Evolutionary conservation across 371 early-diverging fungal species (phyloP), one percentile per base, ranked within the genome.

Genomic region (Actinomucor elegans): DNA sequence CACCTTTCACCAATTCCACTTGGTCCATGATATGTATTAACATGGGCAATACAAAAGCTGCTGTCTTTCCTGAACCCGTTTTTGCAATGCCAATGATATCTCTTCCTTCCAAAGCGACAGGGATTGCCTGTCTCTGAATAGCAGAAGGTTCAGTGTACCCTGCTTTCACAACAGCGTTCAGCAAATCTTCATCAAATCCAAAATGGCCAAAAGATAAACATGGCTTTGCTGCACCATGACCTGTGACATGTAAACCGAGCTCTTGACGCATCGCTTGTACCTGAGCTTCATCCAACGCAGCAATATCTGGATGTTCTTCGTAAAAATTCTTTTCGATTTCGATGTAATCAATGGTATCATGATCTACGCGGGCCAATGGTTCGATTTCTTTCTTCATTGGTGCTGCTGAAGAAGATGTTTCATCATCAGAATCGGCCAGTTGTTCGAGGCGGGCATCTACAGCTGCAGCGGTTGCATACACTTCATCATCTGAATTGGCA

Each of bases 51-150:
- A 89, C 73, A 64, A 84, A 89, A 0, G 89, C 89, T 0, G 86
- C 82, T 4, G 91, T 89, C 59, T 91, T 89, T 20, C 88, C 91
- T 2, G 85, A 84, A 12, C 93, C 94, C 15, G 93, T 94, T 54
- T 89, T 89, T 24, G 97, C 97, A 61, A 95, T 89, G 14, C 93
- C 92, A 42, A 97, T 81, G 31, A 98, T 79, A 65, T 95, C 93
- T 42, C 91, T 79, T 15, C 88, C 87, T 26, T 85, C 76, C 21
- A 91, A 58, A 18, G 90, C 87, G n/a, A 88, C 79, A 14, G 96
- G 93, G 7, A 86, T 77, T 0, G 85, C 76, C 48, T 93, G 91
- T 52, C 74, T 75, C 52, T 95, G 96, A 46, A 95, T 90, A 9
- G 81, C 79, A 28, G 93, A 91, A 3, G 92, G 92, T 32, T 83